Base-by-base conservation (phyloP, 352 stramenopile species). In the Phytopythium aichiense region DNA sequence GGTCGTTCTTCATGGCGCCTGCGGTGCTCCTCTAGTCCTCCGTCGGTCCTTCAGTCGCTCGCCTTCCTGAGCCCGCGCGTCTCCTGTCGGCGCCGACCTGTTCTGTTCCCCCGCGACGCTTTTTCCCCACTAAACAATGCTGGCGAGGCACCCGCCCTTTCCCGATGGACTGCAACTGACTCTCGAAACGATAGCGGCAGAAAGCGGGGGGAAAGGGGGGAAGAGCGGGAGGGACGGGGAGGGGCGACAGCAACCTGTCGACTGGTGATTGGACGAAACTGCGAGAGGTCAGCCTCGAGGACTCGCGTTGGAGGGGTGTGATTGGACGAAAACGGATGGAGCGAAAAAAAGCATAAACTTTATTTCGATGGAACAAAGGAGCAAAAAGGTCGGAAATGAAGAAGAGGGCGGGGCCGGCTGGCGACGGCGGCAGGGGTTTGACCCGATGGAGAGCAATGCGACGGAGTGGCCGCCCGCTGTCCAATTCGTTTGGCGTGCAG, bases 1-100 rank as follows among this genome's bases (percentile, higher is more conserved):
- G 72, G 63, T 87, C 79, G 71, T 69, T 87, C 71, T 84, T 86
- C 79, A 89, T 89, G 43, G 35, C 60, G 13, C 5, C 43, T 18
- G n/a, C 33, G 30, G 1, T 40, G 35, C 9, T 40, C 8, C 35
- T 15, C 15, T 5, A 2, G 35, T 40, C 35, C 35, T 40, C 51
- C 20, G 30, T 20, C 31, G 20, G 13, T 20, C 11, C 30, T 30
- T n/a, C 30, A 8, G 35, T 40, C 35, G 35, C 35, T 40, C 35
- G 35, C 35, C 35, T 40, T 40, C 9, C 35, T 40, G 2, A 40
- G 35, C 12, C 35, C 35, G 8, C 9, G 35, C 12, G 35, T 16
- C 9, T 40, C 5, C 35, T 40, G 35, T 40, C 35, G 35, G 35
- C 35, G 35, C 35, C 28, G 35, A 15, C 31, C 52, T 31, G 52